Percentiles rank a stretch among this genome's conserved stretches.
Evolutionary conservation across 2,329 filamentous ascomycete genomes (phyloP).

Genomic region (Trichoderma semiorbis): DNA sequence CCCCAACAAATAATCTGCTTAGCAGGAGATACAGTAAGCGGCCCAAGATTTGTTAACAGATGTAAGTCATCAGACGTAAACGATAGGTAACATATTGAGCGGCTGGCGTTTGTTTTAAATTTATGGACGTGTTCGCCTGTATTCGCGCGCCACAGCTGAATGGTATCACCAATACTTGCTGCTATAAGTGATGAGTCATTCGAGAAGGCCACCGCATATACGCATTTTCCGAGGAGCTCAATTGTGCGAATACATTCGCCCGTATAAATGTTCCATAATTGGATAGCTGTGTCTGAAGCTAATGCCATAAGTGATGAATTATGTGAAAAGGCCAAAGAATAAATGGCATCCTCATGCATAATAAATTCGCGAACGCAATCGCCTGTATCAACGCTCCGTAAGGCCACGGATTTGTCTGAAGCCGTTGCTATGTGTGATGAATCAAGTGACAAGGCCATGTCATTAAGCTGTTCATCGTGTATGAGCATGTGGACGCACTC

Average conservation of each 20-base stretch:
- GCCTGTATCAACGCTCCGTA: background rate
- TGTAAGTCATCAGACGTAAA: background rate
- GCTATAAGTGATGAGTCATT: background rate
- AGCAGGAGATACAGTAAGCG: background rate
- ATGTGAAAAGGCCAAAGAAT: conserved; percentile 4
- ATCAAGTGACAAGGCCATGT: background rate
- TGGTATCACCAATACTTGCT: background rate
- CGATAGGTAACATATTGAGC: too few species aligned
- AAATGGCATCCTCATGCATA: background rate
- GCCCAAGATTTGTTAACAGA: background rate
- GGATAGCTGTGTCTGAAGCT: background rate
- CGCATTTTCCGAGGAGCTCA: too few species aligned
- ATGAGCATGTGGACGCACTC: too few species aligned
- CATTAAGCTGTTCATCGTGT: too few species aligned
- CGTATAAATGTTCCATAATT: background rate
- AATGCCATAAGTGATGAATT: background rate
- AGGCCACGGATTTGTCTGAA: too few species aligned
- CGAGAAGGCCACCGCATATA: background rate
- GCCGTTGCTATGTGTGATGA: background rate
- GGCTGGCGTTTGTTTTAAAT: too few species aligned
- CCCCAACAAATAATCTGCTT: background rate
- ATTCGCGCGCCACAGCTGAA: background rate
- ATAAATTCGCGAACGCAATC: background rate
- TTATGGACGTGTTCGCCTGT: background rate
- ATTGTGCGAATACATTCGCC: too few species aligned